These are phyloP conservation scores for Suillus weaverae DNA, from an alignment of 768 basidiomycete species.

Conservation along the genomic window DNA sequence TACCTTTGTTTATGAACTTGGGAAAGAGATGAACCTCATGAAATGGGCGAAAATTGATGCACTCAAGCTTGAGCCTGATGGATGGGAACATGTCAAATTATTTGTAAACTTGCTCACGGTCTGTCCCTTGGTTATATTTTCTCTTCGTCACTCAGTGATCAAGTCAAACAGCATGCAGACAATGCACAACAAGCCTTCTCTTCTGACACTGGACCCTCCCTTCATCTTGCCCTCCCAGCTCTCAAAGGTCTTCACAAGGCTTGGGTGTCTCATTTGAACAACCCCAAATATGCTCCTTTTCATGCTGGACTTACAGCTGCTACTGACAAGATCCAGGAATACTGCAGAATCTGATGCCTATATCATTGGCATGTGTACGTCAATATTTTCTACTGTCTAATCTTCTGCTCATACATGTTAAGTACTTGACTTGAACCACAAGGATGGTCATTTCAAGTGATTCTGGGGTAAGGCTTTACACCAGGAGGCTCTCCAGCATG, in stretches of 20 bases:
- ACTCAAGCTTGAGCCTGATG: slow-evolving; percentile 13
- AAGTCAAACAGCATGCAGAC: slow-evolving; percentile 29
- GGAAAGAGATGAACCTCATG: slow-evolving; percentile 17
- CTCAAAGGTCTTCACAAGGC: slow-evolving; percentile 22
- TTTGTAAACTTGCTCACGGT: slow-evolving; percentile 23
- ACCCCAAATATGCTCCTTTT: slow-evolving; percentile 22
- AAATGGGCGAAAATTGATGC: slow-evolving; percentile 17
- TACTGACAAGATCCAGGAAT: slow-evolving; percentile 32
- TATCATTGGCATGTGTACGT: slow-evolving; percentile 33
- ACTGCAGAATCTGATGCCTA: slow-evolving; percentile 34
- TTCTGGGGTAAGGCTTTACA: slow-evolving; percentile 27
- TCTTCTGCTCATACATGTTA: background rate
- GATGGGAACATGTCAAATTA: slow-evolving; percentile 24
- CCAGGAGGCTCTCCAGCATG: slow-evolving; percentile 10
- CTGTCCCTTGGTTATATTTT: background rate
- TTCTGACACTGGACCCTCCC: slow-evolving; percentile 21
- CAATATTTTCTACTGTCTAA: background rate
- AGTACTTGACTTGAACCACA: slow-evolving; percentile 16
- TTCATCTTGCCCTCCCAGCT: slow-evolving; percentile 20
- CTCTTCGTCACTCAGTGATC: background rate
- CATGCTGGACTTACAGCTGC: slow-evolving; percentile 25
- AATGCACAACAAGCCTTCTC: slow-evolving; percentile 34
- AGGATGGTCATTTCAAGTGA: slow-evolving; percentile 30
- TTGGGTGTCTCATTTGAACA: slow-evolving; percentile 17
- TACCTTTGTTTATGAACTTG: slow-evolving; percentile 26